Base-by-base conservation (phyloP, 805 yeast genomes). In the Citeromyces matritensis region DNA sequence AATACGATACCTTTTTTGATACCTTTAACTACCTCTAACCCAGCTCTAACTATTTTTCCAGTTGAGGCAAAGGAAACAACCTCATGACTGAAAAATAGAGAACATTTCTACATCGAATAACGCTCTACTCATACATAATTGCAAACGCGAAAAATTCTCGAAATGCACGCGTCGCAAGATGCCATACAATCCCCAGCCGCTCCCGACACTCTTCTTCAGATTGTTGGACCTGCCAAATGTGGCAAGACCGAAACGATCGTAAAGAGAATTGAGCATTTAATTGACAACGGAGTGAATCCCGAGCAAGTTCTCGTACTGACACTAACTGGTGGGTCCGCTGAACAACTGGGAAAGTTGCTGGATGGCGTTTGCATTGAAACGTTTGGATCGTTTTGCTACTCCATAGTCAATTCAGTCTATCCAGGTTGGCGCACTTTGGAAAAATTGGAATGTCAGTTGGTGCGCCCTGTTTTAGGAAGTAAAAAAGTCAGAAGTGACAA, bases 221-320 rank as follows among this genome's bases (percentile, higher is more conserved):
- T 78, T 2, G 53, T 60, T 6, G 80, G 85, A 0, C 84, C 84
- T 0, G 84, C 86, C 1, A 85, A 86, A 4, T 65, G 80, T 6
- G 86, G 88, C 2, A 78, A 78, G 42, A 75, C 85, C 1, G 53
- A 57, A 23, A 75, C 84, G 0, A 40, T 78, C 21, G 63, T 70
- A 4, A 55, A 62, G 21, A 57, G 80, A 36, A 57, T 78, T 0
- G 65, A 65, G 2, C 55, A 63, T 35, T 38, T 73, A 38, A 42
- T 77, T 4, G 37, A 46, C 1, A 35, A 53, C 9, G 49, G 49
- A 2, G 41, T 69, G 1, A 35, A 45, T 3, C 82, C 85, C 0
- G 47, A 57, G 3, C 71, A 74, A 32, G 64, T 80, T 4, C 44
- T 78, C 24, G 71, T 76, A 2, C 53, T 79, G 4, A 71, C 82